A percentile compares a stretch with the other conserved stretches of the same genome.
These are phyloP conservation scores for Solanum tarijense DNA, from an alignment of 257 asterid species.

Conservation along the genomic window DNA sequence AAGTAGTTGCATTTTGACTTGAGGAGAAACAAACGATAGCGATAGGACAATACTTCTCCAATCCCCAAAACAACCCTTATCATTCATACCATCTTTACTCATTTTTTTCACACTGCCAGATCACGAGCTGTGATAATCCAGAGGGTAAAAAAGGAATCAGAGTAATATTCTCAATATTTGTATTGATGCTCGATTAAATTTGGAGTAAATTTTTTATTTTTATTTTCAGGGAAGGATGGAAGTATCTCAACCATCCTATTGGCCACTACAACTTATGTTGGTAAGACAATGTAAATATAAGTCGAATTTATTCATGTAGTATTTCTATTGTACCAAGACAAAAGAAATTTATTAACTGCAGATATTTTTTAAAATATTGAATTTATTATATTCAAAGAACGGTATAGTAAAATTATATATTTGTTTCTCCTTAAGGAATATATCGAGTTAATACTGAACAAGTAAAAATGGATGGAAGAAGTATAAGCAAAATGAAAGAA, in stretches of 20 bases:
- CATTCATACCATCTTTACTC: background rate
- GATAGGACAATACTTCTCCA: background rate
- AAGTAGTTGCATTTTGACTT: background rate
- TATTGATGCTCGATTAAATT: too few relatives aligned
- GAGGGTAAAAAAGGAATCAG: background rate
- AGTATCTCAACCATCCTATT: too few relatives aligned
- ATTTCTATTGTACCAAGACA: background rate
- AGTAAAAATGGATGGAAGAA: too few relatives aligned
- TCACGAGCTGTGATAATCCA: background rate
- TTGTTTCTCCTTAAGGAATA: too few relatives aligned
- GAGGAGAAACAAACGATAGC: background rate
- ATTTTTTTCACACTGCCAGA: background rate
- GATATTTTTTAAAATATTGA: too few relatives aligned
- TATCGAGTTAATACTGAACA: too few relatives aligned
- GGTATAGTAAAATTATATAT: too few relatives aligned
- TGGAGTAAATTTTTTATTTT: fast-evolving
- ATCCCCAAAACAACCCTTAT: background rate
- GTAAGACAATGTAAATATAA: background rate
- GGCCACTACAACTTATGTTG: background rate
- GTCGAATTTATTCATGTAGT: too few relatives aligned
- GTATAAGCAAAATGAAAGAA: background rate
- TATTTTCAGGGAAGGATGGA: too few relatives aligned
- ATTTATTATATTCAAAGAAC: too few relatives aligned
- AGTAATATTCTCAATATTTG: too few relatives aligned
- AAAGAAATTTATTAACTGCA: background rate